Evolutionary conservation across 2,329 filamentous ascomycete genomes (phyloP).

Genomic region (Simplicillium sp.): DNA sequence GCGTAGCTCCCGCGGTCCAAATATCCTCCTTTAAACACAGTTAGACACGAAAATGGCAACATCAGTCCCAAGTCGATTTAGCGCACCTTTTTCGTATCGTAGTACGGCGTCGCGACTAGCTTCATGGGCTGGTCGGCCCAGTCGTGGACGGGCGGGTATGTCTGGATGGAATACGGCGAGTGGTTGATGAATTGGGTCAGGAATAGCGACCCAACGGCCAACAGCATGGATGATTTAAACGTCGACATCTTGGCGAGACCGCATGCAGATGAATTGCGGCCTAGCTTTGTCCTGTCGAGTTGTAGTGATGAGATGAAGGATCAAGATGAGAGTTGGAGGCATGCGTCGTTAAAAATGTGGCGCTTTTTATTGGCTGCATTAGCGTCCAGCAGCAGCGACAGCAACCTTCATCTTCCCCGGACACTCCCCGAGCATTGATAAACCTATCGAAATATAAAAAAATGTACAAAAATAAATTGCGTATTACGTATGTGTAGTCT

Average conservation of each 20-base stretch:
- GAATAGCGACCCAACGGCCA: constrained; percentile 19
- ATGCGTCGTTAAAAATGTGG: too few relatives aligned
- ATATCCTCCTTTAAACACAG: constrained; percentile 35
- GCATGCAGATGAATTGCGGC: too few relatives aligned
- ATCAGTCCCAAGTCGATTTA: not conserved
- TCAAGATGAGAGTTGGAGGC: too few relatives aligned
- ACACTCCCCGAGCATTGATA: too few relatives aligned
- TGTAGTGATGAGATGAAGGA: too few relatives aligned
- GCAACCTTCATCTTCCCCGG: too few relatives aligned
- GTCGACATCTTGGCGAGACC: too few relatives aligned
- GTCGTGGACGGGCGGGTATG: constrained; percentile 17
- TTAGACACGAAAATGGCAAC: not conserved
- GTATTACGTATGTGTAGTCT: not conserved
- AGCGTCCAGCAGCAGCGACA: too few relatives aligned
- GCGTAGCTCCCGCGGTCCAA: constrained; percentile 48
- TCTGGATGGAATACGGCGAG: constrained; percentile 25
- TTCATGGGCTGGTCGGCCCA: constrained; percentile 49
- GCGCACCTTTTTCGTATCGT: constrained; percentile 38
- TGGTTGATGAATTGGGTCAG: constrained; percentile 20
- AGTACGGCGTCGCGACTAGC: constrained; percentile 44
- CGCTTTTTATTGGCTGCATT: too few relatives aligned
- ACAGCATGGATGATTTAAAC: constrained; percentile 10
- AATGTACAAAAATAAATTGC: constrained; percentile 1
- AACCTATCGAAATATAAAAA: not conserved
- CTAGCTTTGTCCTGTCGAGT: too few relatives aligned